phyloP scores from a whole-genome alignment of 164 flowering plant genomes.

The Echeveria elegans region DNA sequence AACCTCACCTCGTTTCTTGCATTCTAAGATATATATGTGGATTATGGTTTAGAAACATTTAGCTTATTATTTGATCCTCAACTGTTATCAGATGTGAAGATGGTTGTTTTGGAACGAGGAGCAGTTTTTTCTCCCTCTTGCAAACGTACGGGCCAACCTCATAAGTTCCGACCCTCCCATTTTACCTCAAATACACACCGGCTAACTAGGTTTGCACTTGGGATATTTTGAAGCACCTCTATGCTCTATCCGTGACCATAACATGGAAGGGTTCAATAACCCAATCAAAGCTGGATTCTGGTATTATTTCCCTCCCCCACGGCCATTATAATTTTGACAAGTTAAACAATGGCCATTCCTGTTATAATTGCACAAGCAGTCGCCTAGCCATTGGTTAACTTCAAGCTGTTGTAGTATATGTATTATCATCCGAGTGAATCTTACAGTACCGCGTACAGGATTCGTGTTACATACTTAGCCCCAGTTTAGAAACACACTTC shows the following conservation, averaged over 20 bases:
- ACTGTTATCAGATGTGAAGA: conserved; percentile 47
- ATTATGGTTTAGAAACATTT: neutral
- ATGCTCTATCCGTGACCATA: neutral
- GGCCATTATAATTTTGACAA: neutral
- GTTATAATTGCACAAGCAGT: neutral
- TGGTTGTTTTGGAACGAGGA: conserved; percentile 60
- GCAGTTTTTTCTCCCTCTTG: conserved; percentile 49
- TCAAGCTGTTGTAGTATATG: neutral
- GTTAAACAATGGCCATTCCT: neutral
- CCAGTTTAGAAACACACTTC: too few species aligned
- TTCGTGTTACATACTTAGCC: neutral
- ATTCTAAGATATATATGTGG: neutral
- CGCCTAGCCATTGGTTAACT: neutral
- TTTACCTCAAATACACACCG: conserved; percentile 22
- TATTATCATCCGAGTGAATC: neutral
- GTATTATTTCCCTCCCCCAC: too few species aligned
- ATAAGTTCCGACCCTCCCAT: conserved; percentile 59
- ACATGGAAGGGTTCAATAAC: neutral
- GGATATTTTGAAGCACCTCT: neutral
- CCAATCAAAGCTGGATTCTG: too few species aligned
- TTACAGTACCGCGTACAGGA: neutral
- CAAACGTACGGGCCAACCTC: conserved; percentile 82
- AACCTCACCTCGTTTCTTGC: neutral
- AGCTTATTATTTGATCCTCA: neutral
- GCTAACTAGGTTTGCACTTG: conserved; percentile 7